Conservation (phyloP, 1,139 yeast species). For the Yarrowia galli region DNA sequence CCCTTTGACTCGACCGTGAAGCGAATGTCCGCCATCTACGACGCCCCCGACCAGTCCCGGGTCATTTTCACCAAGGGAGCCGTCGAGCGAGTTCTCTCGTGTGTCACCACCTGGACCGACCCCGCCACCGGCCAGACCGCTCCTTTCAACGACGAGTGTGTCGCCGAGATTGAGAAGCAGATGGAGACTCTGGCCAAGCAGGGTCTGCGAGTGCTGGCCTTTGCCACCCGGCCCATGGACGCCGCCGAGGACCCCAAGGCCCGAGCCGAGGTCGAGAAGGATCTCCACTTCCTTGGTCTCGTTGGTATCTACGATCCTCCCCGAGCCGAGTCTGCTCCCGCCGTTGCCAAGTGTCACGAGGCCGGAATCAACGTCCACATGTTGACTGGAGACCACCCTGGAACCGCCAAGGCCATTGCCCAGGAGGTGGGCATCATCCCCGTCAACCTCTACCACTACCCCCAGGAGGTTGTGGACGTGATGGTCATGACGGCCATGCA, state of each 20-base stretch:
- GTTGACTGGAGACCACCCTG: constrained; percentile 88
- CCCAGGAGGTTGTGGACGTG: constrained; percentile 64
- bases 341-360: constrained; percentile 71
- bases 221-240: constrained; percentile 55
- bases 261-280: constrained; percentile 56
- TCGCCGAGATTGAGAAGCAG: constrained; percentile 57
- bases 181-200: constrained; percentile 69
- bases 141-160: constrained; percentile 55
- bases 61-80: constrained; percentile 76
- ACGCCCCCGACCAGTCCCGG: constrained; percentile 51
- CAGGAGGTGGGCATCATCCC: constrained; percentile 87
- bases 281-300: constrained; percentile 68
- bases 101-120: constrained; percentile 63
- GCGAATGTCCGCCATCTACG: constrained; percentile 72
- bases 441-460: constrained; percentile 66
- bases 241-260: constrained; percentile 52
- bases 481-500: constrained; percentile 82
- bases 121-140: constrained; percentile 37
- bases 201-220: constrained; percentile 78
- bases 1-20: constrained; percentile 83
- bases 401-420: constrained; percentile 83
- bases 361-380: constrained; percentile 86
- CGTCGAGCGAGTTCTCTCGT: constrained; percentile 69
- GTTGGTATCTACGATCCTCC: constrained; percentile 89
- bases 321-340: constrained; percentile 70